These are phyloP conservation scores for Ophiostoma piceae DNA, from an alignment of 2,329 filamentous ascomycete species.

Conservation along the genomic window DNA sequence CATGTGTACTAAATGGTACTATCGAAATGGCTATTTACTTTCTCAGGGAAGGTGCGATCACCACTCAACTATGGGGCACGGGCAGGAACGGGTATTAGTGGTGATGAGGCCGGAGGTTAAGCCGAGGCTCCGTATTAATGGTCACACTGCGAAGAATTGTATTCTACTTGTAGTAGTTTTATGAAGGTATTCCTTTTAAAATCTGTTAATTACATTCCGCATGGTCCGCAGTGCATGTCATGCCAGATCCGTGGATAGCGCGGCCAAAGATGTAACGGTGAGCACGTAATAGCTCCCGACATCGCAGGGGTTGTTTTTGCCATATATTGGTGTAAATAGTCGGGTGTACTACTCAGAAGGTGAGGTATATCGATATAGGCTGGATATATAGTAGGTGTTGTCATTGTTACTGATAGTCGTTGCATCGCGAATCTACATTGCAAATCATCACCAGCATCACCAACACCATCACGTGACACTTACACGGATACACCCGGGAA, in stretches of 20 bases:
- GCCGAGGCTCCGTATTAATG: background rate
- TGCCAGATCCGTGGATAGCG: background rate
- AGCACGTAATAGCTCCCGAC: conserved; percentile 6
- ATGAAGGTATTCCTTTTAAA: no score
- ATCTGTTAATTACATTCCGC: background rate
- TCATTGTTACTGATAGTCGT: background rate
- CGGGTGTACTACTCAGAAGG: no score
- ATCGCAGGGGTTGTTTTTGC: background rate
- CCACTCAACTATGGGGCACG: background rate
- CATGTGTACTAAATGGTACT: background rate
- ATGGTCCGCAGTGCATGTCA: background rate
- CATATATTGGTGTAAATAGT: background rate
- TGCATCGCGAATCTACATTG: no score
- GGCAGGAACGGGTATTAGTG: background rate
- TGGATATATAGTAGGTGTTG: background rate
- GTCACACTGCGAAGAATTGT: background rate
- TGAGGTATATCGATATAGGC: background rate
- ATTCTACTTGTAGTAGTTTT: no score
- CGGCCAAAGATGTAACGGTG: conserved; percentile 2
- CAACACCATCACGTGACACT: background rate
- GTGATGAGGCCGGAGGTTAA: background rate
- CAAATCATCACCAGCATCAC: no score
- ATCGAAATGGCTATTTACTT: background rate
- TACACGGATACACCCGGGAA: background rate
- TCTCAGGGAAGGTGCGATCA: background rate